A percentile compares a stretch with the other conserved stretches of the same genome.
phyloP scores from a whole-genome alignment of 129 eudicot genomes.

The Lactuca saligna region DNA sequence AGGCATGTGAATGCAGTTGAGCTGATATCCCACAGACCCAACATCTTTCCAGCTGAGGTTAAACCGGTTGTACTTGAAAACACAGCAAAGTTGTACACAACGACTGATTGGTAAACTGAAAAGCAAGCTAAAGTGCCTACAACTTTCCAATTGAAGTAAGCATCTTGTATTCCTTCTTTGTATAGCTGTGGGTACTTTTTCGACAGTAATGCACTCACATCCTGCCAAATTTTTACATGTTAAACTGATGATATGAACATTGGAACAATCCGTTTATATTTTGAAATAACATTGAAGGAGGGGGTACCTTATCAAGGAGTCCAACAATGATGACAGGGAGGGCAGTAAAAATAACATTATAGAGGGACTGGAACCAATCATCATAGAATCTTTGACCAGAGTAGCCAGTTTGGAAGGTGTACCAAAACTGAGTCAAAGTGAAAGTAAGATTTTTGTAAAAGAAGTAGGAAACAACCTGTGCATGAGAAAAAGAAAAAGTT shows the following conservation, averaged over 20 bases:
- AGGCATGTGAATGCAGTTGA: constrained; percentile 86
- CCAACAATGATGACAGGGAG: constrained; percentile 89
- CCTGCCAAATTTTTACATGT: constrained; percentile 43
- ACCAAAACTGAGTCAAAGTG: constrained; percentile 96
- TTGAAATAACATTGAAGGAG: neutral
- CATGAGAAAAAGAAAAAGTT: constrained; percentile 10
- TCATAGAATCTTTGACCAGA: constrained; percentile 97
- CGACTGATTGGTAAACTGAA: constrained; percentile 80
- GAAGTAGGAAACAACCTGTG: constrained; percentile 88
- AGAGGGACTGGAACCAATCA: constrained; percentile 97
- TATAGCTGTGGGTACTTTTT: constrained; percentile 91
- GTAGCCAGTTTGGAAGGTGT: constrained; percentile 87
- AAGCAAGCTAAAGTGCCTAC: constrained; percentile 80
- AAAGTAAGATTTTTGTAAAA: constrained; percentile 95
- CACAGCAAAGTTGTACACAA: constrained; percentile 72
- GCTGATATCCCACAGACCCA: constrained; percentile 96
- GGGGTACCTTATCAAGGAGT: constrained; percentile 80
- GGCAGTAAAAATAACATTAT: constrained; percentile 91
- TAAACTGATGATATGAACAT: no score
- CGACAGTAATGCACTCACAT: constrained; percentile 90
- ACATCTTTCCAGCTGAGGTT: constrained; percentile 76
- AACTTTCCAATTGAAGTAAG: constrained; percentile 85
- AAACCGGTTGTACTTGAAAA: constrained; percentile 59
- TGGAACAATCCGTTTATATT: no score
- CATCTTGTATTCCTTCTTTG: constrained; percentile 76